Base-by-base conservation (phyloP, 1,284 basidiomycete genomes). In the Tilletia horrida region DNA sequence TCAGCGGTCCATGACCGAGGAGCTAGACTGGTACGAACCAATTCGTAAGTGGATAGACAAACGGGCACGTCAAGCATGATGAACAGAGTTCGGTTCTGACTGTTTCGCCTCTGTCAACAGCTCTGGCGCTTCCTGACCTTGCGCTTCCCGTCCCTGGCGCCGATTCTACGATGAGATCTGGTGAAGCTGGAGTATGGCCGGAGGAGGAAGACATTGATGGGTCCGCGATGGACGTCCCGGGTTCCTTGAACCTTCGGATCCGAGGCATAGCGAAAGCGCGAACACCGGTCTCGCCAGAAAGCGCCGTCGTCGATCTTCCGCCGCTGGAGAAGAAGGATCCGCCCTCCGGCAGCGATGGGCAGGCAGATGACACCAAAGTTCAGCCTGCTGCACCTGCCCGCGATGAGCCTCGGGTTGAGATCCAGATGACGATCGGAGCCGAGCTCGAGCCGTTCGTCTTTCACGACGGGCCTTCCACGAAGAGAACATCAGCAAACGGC, bases 261-360 rank as follows among this genome's bases (percentile, higher is more conserved):
- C 11, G 6, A 11, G 35, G 13, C 2, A 16, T 13, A 6, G 16
- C 11, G 21, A 25, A 27, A 14, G 6, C 13, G 14, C 23, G 50
- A 27, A 25, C 50, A 13, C 50, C 50, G 7, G 13, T 25, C 2
- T 52, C 50, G 50, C 50, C 50, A 8, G 47, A 48, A 7, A n/a
- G 21, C 21, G 11, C 50, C 16, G 25, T 25, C n/a, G 25, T 52
- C 21, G 50, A 52, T 27, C 50, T 52, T 23, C 50, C 50, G 11
- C 23, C 50, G 3, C 13, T 27, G 21, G 50, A 52, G 11, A 18
- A 48, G 45, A 23, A 48, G 45, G 50, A 27, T 21, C 21, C 23
- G 21, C n/a, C 47, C 47, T 68, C 35, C 44, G 52, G 11, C 31
- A 66, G 23, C 43, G 55, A 68, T n/a, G n/a, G 16, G 16, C 29